A percentile compares a stretch with the other conserved stretches of the same genome.
Evolutionary conservation across 2,329 filamentous ascomycete genomes (phyloP).

Genomic region (Trichoderma polysporum): DNA sequence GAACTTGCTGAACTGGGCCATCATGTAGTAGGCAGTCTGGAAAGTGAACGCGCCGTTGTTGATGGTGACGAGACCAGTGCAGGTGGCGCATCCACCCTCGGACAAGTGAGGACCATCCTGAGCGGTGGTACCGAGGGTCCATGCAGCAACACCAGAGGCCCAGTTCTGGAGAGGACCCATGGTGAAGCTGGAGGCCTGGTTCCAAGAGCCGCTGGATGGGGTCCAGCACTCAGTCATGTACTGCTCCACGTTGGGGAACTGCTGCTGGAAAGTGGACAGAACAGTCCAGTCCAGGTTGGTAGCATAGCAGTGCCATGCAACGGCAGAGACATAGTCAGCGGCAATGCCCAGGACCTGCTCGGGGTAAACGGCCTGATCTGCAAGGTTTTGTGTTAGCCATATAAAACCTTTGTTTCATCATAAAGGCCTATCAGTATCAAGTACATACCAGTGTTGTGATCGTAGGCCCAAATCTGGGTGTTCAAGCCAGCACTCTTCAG

Average conservation of each 20-base stretch:
- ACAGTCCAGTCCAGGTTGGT: constrained; percentile 36
- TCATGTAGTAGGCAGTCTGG: constrained; percentile 51
- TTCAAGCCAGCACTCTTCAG: constrained; percentile 18
- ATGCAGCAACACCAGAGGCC: constrained; percentile 43
- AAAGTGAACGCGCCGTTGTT: constrained; percentile 47
- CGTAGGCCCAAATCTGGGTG: constrained; percentile 22
- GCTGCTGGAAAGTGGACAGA: constrained; percentile 39
- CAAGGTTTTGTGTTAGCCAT: not conserved
- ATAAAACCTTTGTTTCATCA: not conserved
- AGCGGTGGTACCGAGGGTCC: constrained; percentile 45
- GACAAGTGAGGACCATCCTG: constrained; percentile 43
- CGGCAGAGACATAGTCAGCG: constrained; percentile 32
- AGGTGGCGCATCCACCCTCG: constrained; percentile 39
- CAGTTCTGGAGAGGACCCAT: constrained; percentile 51
- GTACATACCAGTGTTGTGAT: constrained; percentile 35
- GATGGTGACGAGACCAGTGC: constrained; percentile 54
- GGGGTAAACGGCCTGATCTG: constrained; percentile 36
- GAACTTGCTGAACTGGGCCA: constrained; percentile 51
- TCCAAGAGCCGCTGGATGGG: constrained; percentile 35
- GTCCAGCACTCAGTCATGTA: constrained; percentile 52
- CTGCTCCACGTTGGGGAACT: constrained; percentile 39
- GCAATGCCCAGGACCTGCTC: constrained; percentile 39
- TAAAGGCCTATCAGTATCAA: not conserved
- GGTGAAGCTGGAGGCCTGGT: constrained; percentile 43
- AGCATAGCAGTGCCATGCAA: constrained; percentile 44